Evolutionary conservation across 768 basidiomycete genomes (phyloP).

Genomic region (Rhodotorula babjevae): DNA sequence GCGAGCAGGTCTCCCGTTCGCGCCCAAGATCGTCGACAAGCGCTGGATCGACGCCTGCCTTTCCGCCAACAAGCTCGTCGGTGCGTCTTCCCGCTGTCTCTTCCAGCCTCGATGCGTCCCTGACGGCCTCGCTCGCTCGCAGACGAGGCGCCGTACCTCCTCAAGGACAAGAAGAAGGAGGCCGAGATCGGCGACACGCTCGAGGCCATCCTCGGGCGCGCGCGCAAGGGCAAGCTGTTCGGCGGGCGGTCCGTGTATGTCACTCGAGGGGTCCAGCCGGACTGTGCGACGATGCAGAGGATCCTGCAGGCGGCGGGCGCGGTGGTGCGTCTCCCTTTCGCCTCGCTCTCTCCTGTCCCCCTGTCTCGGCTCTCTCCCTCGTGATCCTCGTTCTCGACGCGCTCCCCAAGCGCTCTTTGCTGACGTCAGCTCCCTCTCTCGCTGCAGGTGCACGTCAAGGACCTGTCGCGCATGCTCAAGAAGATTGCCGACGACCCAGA

Average conservation of each 20-base stretch:
- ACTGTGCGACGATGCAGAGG: constrained; percentile 58
- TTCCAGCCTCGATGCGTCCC: not conserved
- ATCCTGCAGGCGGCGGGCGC: constrained; percentile 69
- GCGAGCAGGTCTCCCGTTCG: constrained; percentile 56
- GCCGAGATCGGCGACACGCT: constrained; percentile 64
- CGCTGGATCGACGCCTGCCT: constrained; percentile 66
- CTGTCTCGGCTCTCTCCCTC: too few species aligned
- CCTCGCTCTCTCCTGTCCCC: not conserved
- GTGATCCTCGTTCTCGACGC: too few species aligned
- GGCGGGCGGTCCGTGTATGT: constrained; percentile 67
- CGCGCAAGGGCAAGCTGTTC: constrained; percentile 61
- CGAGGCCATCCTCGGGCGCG: constrained; percentile 57
- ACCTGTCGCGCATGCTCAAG: constrained; percentile 11
- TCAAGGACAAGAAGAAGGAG: constrained; percentile 63
- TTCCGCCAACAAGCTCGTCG: constrained; percentile 57
- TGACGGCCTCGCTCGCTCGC: too few species aligned
- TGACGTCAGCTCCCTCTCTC: not conserved
- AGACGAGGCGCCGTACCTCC: constrained; percentile 63
- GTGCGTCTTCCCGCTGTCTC: constrained; percentile 51
- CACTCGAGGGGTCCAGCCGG: constrained; percentile 61
- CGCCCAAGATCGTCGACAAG: constrained; percentile 60
- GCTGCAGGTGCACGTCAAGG: constrained; percentile 3
- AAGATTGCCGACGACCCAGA: constrained; percentile 6
- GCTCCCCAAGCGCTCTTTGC: too few species aligned
- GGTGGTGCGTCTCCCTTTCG: constrained; percentile 51